Conservation (phyloP, 2,329 filamentous ascomycete species). For the Epichloe uncinata region DNA sequence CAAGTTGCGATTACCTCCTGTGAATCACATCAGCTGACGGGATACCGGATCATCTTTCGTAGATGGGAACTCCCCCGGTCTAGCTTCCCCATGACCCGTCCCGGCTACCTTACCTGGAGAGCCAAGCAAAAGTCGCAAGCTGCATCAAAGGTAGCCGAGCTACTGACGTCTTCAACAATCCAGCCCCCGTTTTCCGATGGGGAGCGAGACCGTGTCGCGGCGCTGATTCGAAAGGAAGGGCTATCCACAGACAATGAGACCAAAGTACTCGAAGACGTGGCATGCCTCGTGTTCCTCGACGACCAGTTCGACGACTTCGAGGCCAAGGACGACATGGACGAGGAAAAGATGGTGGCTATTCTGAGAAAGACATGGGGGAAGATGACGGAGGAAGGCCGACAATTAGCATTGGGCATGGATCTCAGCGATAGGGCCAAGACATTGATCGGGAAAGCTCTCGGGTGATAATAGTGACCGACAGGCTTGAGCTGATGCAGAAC, state of each 20-base stretch:
- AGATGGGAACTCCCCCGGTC: slow-evolving; percentile 68
- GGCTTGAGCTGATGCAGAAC: no score
- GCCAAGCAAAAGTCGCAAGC: slow-evolving; percentile 57
- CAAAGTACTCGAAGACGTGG: slow-evolving; percentile 71
- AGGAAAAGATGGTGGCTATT: slow-evolving; percentile 63
- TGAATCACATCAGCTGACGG: neutral
- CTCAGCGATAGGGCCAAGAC: slow-evolving; percentile 48
- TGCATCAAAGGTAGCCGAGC: slow-evolving; percentile 38
- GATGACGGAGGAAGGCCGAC: slow-evolving; percentile 51
- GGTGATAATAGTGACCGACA: neutral
- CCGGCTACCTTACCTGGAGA: slow-evolving; percentile 72
- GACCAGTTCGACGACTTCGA: slow-evolving; percentile 78
- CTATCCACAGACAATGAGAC: slow-evolving; percentile 47
- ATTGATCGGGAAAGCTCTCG: slow-evolving; percentile 51
- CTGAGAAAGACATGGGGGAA: slow-evolving; percentile 62
- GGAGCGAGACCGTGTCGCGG: slow-evolving; percentile 49
- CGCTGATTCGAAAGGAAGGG: slow-evolving; percentile 68
- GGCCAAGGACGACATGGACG: slow-evolving; percentile 48
- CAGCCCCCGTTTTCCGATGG: slow-evolving; percentile 26
- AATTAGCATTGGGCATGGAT: slow-evolving; percentile 51
- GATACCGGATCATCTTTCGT: neutral
- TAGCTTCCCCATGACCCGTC: slow-evolving; percentile 58
- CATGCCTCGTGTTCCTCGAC: slow-evolving; percentile 76
- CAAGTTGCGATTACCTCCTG: no score
- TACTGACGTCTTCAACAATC: slow-evolving; percentile 28